A percentile compares a stretch with the other conserved stretches of the same genome.
Conservation (phyloP, 495 filamentous ascomycete genomes). For the Tuber aestivum region DNA sequence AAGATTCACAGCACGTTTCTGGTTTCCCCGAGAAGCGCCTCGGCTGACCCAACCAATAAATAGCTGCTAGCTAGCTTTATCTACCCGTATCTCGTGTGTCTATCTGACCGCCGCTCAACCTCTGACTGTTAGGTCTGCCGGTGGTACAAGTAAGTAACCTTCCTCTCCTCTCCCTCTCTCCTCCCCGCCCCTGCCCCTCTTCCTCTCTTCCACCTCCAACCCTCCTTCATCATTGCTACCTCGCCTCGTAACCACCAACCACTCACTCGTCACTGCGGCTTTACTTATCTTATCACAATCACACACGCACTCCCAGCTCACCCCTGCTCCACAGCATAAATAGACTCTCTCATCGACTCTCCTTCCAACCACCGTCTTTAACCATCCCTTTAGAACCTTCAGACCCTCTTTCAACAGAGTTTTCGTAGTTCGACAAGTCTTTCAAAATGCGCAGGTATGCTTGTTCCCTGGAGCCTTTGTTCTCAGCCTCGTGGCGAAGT, state of each 20-base stretch:
- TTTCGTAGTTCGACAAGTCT: slow-evolving; percentile 14
- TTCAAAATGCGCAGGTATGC: slow-evolving; percentile 34
- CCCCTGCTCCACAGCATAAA: slow-evolving; percentile 8
- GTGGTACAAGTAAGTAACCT: slow-evolving; percentile 21
- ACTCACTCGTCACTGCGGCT: slow-evolving; percentile 18
- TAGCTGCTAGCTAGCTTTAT: not conserved
- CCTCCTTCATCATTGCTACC: slow-evolving; percentile 13
- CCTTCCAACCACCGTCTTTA: slow-evolving; percentile 2
- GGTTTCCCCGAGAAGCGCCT: not conserved
- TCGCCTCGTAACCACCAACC: slow-evolving; percentile 21
- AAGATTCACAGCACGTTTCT: not conserved
- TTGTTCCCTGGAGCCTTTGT: slow-evolving; percentile 8
- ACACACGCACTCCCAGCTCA: not conserved
- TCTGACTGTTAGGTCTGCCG: not conserved
- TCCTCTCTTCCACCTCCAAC: not conserved
- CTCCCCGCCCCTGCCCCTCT: slow-evolving; percentile 6
- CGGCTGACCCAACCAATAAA: not conserved
- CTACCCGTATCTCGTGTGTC: not conserved
- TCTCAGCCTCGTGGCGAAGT: slow-evolving; percentile 24
- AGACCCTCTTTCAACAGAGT: not conserved
- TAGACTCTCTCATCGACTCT: not conserved
- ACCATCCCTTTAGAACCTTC: not conserved
- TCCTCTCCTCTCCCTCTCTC: slow-evolving; percentile 9
- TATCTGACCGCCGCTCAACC: not conserved
- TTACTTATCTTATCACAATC: slow-evolving; percentile 8